Percentiles rank a stretch among this genome's conserved stretches.
These are phyloP conservation scores for Verticillium isaacii DNA, from an alignment of 2,329 filamentous ascomycete species.

Conservation along the genomic window DNA sequence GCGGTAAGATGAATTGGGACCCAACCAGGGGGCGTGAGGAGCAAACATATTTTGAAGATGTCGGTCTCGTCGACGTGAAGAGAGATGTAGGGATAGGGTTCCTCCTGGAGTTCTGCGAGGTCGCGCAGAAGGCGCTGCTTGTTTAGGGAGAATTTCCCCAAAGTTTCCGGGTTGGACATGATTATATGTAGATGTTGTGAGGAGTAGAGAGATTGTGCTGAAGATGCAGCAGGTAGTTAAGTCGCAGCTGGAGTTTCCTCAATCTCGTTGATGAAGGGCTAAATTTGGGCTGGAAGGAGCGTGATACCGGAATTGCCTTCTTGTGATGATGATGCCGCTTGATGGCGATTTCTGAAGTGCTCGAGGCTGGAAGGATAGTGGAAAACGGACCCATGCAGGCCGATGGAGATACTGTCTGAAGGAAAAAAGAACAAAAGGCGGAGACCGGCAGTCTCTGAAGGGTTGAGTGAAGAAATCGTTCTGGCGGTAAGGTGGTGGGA, in stretches of 20 bases:
- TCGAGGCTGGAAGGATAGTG: too few species aligned
- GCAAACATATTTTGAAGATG: constrained; percentile 32
- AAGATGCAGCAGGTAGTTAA: not conserved
- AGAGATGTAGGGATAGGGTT: constrained; percentile 42
- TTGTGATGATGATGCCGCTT: too few species aligned
- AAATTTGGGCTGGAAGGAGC: too few species aligned
- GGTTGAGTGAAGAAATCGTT: too few species aligned
- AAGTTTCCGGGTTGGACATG: not conserved
- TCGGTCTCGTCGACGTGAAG: constrained; percentile 32
- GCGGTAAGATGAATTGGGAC: constrained; percentile 37
- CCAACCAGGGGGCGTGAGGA: constrained; percentile 34
- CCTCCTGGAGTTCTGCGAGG: constrained; percentile 36
- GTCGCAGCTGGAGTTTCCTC: not conserved
- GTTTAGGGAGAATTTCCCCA: not conserved
- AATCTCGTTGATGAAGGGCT: not conserved
- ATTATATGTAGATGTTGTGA: not conserved
- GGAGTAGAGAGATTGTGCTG: not conserved
- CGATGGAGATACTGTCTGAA: too few species aligned
- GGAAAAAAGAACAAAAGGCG: too few species aligned
- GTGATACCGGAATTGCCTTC: too few species aligned
- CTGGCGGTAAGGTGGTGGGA: too few species aligned
- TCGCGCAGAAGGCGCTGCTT: constrained; percentile 32
- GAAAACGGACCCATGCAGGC: too few species aligned
- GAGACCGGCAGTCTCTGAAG: too few species aligned
- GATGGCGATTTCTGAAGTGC: too few species aligned